phyloP scores from a whole-genome alignment of 371 early-diverging fungal genomes.

The Saksenaea vasiformis region DNA sequence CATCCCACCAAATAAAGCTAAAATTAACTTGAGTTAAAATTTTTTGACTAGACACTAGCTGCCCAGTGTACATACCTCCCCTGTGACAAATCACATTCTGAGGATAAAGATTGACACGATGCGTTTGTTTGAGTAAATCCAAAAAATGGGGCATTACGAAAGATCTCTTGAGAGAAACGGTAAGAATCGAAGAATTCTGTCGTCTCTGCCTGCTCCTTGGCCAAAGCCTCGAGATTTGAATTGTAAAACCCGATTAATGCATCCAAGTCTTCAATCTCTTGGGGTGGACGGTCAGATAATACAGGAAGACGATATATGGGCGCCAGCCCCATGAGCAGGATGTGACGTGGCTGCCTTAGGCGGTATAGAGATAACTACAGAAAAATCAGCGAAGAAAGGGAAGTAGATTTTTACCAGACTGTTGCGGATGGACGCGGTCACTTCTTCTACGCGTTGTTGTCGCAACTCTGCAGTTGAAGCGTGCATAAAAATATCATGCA shows the following conservation, averaged over 20 bases:
- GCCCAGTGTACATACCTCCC: neutral
- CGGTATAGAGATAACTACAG: neutral
- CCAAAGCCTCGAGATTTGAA: neutral
- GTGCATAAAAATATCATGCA: conserved; percentile 27
- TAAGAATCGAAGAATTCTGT: neutral
- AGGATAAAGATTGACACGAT: neutral
- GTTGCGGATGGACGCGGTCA: conserved; percentile 7
- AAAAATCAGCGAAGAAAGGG: neutral
- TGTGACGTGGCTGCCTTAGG: neutral
- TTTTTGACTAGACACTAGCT: neutral
- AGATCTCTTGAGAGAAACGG: neutral
- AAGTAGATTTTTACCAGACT: conserved; percentile 8
- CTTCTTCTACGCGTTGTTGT: neutral
- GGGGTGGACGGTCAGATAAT: neutral
- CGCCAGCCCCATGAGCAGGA: conserved; percentile 16
- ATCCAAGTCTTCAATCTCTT: neutral
- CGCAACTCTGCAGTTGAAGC: neutral
- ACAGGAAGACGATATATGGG: conserved; percentile 17
- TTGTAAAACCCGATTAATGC: neutral
- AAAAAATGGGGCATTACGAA: neutral
- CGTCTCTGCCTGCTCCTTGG: neutral
- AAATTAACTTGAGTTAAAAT: neutral
- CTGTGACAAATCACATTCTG: neutral
- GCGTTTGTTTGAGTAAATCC: neutral
- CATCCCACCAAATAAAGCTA: conserved; percentile 35